Evolutionary conservation across 192 early-diverging fungal genomes (phyloP), one percentile per base, ranked within the genome.

Genomic region (Mortierella alpina): DNA sequence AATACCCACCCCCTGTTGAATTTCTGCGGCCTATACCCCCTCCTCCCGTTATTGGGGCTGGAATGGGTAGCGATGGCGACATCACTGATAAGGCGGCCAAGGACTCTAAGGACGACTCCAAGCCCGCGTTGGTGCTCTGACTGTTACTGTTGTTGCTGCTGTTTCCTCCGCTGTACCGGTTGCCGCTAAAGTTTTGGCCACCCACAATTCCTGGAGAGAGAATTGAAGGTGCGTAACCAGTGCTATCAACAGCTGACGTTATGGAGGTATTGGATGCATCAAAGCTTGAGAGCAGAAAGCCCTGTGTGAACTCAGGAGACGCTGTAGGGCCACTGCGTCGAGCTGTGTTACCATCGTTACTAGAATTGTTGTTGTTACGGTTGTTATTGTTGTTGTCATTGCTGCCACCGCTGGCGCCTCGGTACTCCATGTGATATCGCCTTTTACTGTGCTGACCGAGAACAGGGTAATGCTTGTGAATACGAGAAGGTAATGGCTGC

Each of bases 21-120:
- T 53, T 23, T 22, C 39, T 58, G 31, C 31, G 56, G 41, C 56
- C 56, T 22, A 13, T 11, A 58, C 12, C 5, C 11, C 56, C 56
- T 39, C 41, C 56, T 39, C 56, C 31, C 31, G 31, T 31, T 31
- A 31, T 31, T 31, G 31, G 3, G 31, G 31, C 39, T 22, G 63
- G 46, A 7, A 48, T 40, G 11, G 62, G 56, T 6, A 73, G 48
- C 4, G 61, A 65, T 18, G 63, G 71, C 17, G 71, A 65, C 39
- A 73, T 40, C 8, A 63, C 63, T n/a, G 71, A 73, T 7, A 73
- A 39, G 22, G 71, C 23, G 18, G 71, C 71, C 7, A 73, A 20
- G 6, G 71, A 73, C 20, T 65, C 71, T 10, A 73, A n/a, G 1
- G 69, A 63, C n/a, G 69, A 63, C n/a, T 71, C 69, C 17, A 71